phyloP scores from a whole-genome alignment of 2,329 filamentous ascomycete species.

The Ramularia collo-cygni region DNA sequence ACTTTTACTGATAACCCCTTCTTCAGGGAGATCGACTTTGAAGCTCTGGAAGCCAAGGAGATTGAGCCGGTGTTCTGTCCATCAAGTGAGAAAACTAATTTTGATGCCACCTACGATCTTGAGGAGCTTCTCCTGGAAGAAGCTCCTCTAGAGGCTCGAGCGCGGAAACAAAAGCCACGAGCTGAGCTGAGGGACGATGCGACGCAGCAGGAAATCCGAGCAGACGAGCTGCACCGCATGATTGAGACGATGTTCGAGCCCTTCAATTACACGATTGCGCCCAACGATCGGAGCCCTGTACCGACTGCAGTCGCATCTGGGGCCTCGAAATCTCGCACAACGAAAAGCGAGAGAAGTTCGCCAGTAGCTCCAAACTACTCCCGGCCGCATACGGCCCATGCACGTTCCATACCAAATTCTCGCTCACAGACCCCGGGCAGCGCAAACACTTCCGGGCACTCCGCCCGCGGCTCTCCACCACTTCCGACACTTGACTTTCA shows the following conservation, averaged over 20 bases:
- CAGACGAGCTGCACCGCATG: slow-evolving; percentile 88
- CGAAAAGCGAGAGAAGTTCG: slow-evolving; percentile 2
- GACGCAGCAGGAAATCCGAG: slow-evolving; percentile 86
- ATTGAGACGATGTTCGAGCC: slow-evolving; percentile 91
- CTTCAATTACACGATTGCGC: slow-evolving; percentile 86
- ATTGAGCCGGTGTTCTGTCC: slow-evolving; percentile 88
- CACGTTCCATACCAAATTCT: slow-evolving; percentile 26
- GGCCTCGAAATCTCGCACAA: slow-evolving; percentile 4
- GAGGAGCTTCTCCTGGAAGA: slow-evolving; percentile 92
- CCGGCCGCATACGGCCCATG: slow-evolving; percentile 7
- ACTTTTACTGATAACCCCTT: slow-evolving; percentile 84
- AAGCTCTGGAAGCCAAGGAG: slow-evolving; percentile 73
- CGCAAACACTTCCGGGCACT: slow-evolving; percentile 39
- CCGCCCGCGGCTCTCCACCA: slow-evolving; percentile 43
- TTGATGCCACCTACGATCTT: slow-evolving; percentile 95
- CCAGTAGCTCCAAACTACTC: slow-evolving; percentile 1
- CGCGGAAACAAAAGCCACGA: slow-evolving; percentile 85
- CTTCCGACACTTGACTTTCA: slow-evolving; percentile 23
- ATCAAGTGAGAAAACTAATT: slow-evolving; percentile 96
- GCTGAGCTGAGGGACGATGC: slow-evolving; percentile 90
- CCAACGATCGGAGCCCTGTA: slow-evolving; percentile 55
- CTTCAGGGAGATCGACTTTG: slow-evolving; percentile 81
- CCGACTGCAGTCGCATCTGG: slow-evolving; percentile 4
- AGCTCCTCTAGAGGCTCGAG: slow-evolving; percentile 85
- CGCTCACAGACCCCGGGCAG: slow-evolving; percentile 34